phyloP scores from a whole-genome alignment of 768 basidiomycete species.

The Ramaria sp. region DNA sequence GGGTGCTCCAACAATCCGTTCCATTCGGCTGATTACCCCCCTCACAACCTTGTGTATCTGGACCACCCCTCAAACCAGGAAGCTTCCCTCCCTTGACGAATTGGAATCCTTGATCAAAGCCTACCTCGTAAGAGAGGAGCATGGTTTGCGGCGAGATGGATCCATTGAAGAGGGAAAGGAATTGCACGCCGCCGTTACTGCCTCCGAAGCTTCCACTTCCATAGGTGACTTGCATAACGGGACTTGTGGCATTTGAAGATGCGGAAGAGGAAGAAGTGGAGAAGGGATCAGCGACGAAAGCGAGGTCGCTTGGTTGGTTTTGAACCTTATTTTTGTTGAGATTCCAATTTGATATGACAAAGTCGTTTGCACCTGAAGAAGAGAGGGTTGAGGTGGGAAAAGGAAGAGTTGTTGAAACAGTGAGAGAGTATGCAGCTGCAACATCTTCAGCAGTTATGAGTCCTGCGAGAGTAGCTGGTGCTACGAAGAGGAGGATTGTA shows the following conservation, averaged over 20 bases:
- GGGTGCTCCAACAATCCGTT: conserved; percentile 56
- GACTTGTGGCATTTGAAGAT: conserved; percentile 17
- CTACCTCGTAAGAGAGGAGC: conserved; percentile 65
- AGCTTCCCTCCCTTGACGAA: conserved; percentile 72
- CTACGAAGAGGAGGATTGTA: neutral
- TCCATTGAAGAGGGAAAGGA: conserved; percentile 58
- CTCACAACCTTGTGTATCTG: conserved; percentile 50
- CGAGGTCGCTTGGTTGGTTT: conserved; percentile 41
- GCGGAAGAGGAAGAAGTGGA: conserved; percentile 26
- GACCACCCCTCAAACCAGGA: conserved; percentile 64
- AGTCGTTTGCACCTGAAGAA: conserved; percentile 35
- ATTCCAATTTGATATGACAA: conserved; percentile 48
- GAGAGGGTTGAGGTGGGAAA: conserved; percentile 53
- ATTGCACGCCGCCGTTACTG: conserved; percentile 53
- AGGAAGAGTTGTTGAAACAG: conserved; percentile 50
- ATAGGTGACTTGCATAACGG: conserved; percentile 53
- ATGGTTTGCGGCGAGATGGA: conserved; percentile 46
- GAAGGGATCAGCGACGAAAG: conserved; percentile 61
- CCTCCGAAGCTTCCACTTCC: conserved; percentile 48
- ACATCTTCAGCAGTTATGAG: conserved; percentile 16
- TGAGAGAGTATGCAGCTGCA: conserved; percentile 41
- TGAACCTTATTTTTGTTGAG: conserved; percentile 51
- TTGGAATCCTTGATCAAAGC: conserved; percentile 52
- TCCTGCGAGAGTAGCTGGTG: neutral
- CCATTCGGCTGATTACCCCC: conserved; percentile 59